Base-by-base conservation (phyloP, 106 monocot genomes). In the Allium sativum region DNA sequence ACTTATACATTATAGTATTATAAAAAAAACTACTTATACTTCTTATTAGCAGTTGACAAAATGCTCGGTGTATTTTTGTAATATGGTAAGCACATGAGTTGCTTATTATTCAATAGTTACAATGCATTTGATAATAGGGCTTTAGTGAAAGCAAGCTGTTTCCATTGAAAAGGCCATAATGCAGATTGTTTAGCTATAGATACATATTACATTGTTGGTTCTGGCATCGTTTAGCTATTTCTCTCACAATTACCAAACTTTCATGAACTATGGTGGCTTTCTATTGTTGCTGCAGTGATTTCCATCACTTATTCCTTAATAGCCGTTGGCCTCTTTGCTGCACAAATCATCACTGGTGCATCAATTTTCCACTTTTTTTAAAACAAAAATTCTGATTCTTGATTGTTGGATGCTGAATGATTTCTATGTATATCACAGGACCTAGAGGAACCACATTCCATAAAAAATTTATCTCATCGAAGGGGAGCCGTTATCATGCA, bases 91-190 rank as follows among this genome's bases (percentile, higher is more conserved):
- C 31, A 31, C 31, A 31, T 5, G 31, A 31, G 31, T 31, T 31
- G 31, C 31, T 31, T 31, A 31, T 3, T 31, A 31, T 1, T 31
- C 5, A 31, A 31, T 3, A 31, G 31, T 31, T 31, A 31, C 31
- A 31, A 31, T 31, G 2, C 31, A 31, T 31, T 31, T 31, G 31
- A 31, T 31, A 31, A 31, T 4, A 91, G 91, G 67, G 86, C 86
- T 7, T 53, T 91, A 48, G 61, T 45, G 31, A 91, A 86, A 53
- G 69, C 91, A 0, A 77, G 78, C 42, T 91, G 91, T n/a, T 83
- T 53, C 54, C 86, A 86, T 51, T 22, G 44, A 17, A 70, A 70
- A 3, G 77, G 77, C 11, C 80, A 76, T 10, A 65, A 51, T 16
- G 80, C 74, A 0, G 70, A 82, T n/a, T 91, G 91, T 67, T 54